phyloP scores from a whole-genome alignment of 73 alveolate species.

The Uronychia setigera region DNA sequence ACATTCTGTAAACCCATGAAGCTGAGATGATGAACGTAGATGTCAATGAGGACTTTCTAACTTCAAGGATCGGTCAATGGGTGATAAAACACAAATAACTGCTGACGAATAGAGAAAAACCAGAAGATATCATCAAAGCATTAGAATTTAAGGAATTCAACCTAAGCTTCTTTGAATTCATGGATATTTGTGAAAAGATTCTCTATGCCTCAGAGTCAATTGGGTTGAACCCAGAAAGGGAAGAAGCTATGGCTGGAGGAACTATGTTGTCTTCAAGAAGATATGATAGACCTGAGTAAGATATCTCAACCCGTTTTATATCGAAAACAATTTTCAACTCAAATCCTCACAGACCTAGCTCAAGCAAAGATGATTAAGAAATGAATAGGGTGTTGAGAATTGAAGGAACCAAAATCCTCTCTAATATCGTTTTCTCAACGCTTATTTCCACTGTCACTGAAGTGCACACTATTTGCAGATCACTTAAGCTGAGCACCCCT shows the following conservation, averaged over 20 bases:
- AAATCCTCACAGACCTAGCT: background rate
- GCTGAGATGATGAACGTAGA: background rate
- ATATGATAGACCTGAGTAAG: no score
- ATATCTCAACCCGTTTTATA: no score
- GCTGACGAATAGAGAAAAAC: background rate
- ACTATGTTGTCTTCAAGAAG: no score
- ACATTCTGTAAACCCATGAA: background rate
- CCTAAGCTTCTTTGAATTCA: background rate
- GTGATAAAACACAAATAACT: background rate
- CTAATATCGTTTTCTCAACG: background rate
- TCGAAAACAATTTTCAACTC: background rate
- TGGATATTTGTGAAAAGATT: no score
- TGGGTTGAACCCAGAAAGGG: no score
- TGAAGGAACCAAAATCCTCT: background rate
- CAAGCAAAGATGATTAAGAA: background rate
- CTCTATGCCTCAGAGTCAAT: no score
- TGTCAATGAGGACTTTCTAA: background rate
- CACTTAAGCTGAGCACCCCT: background rate
- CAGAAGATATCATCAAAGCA: background rate
- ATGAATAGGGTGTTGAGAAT: background rate
- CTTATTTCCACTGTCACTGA: background rate
- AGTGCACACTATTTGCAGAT: background rate
- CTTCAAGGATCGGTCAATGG: background rate
- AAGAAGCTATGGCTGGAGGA: no score
- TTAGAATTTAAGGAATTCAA: background rate